Evolutionary conservation across 768 basidiomycete species (phyloP), one percentile per base, ranked within the genome.

Genomic region (Lactarius psammicola): DNA sequence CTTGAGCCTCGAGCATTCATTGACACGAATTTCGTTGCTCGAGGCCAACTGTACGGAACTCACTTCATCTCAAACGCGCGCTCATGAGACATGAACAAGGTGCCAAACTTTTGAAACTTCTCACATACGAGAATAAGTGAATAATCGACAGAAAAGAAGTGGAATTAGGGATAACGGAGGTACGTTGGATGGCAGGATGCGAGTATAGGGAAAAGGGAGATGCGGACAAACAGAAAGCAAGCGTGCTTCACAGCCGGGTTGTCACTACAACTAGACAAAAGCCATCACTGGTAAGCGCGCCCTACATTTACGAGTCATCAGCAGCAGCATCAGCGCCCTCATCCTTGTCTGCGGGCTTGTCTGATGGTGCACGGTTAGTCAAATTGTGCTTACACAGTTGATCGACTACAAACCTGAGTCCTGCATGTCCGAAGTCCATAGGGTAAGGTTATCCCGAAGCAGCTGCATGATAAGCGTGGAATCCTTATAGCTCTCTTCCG

Each of bases 401-500:
- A 53, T 17, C 11, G 23, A 40, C 3, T 18, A 85, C 88, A 62
- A 65, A 90, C 90, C 90, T 76, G 88, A 84, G 67, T 95, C 94
- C 78, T 95, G 92, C 92, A 97, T 95, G 77, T 97, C 95, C 55
- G 93, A 95, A 66, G 95, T 97, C 95, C 95, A 98, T 73, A 98
- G 86, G 57, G 95, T 97, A 53, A 98, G 81, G 86, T 98, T 98
- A 78, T 98, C 95, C 75, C 95, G 88, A 76, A 98, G 87, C 69
- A 98, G 82, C 79, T 98, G 96, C 90, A 94, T 91, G 79, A 96
- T 96, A 71, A 98, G 82, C 46, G 96, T 98, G 65, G 94, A 97
- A 79, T 98, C 95, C 84, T 98, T 97, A 90, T 98, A 98, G 79
- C 89, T 91, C 84, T 98, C 95, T 81, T 98, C 96, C 73, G 92